Base-by-base conservation (phyloP, 1,284 basidiomycete genomes). In the Naganishia liquefaciens region DNA sequence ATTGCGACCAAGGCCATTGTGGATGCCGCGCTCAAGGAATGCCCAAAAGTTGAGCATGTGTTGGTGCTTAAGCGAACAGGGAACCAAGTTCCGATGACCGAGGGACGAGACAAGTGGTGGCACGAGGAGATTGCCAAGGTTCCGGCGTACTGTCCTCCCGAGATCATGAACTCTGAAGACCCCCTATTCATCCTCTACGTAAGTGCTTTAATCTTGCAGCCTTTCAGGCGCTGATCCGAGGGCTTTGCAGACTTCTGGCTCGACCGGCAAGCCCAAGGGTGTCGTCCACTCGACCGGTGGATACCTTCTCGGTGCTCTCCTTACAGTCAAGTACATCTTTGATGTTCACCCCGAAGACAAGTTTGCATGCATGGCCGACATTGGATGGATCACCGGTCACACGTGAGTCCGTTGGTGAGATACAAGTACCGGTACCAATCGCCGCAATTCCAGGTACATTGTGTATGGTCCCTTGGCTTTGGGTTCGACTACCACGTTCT, bases 351-450 rank as follows among this genome's bases (percentile, higher is more conserved):
- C 88, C 17, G 90, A 89, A 63, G 89, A 94, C 81, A 87, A 84
- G 71, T 98, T 95, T 77, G 95, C 90, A 5, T 99, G 96, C 83
- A 95, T 98, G 94, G 95, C 95, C 68, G 95, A 99, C 76, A 86
- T 99, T 64, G 95, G 95, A 73, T 99, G 95, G 95, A 97, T 99
- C 80, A 99, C 95, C 4, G 95, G 95, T 43, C 95, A 98, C 82
- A 91, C 91, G 79, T 90, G 73, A 70, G 69, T 83, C 27, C 9
- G 30, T 50, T 30, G 21, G 5, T 2, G 28, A 28, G n/a, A 13
- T 2, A 44, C 2, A 44, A n/a, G 39, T 25, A 25, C 19, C 25
- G 37, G 53, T 33, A 50, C 62, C 10, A 39, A n/a, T 5, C n/a
- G 11, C 23, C 21, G 40, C 51, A n/a, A 44, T 47, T 67, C n/a